These are phyloP conservation scores for Royoungia palumana DNA, from an alignment of 768 basidiomycete species.

Conservation along the genomic window DNA sequence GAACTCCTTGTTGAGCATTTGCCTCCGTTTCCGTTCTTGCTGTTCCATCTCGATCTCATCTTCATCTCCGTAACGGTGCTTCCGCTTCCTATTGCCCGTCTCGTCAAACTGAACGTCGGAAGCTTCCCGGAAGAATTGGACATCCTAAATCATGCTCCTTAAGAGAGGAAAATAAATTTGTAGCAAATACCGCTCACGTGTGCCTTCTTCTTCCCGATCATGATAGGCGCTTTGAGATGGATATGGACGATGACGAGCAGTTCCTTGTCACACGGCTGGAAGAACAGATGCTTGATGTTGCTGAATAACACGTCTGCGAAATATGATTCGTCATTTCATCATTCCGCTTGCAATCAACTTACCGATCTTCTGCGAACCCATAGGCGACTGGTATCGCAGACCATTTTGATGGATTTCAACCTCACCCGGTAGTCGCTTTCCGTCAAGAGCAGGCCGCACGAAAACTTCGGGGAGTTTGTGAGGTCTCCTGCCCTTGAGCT, in stretches of 20 bases:
- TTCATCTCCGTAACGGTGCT: slow-evolving; percentile 96
- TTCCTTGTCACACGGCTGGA: slow-evolving; percentile 98
- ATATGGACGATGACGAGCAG: slow-evolving; percentile 91
- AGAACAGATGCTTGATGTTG: slow-evolving; percentile 98
- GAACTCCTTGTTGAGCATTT: slow-evolving; percentile 90
- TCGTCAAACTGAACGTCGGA: slow-evolving; percentile 98
- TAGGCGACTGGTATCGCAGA: slow-evolving; percentile 84
- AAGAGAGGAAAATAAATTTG: background rate
- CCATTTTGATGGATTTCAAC: slow-evolving; percentile 98
- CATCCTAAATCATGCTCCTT: slow-evolving; percentile 54
- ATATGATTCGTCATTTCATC: slow-evolving; percentile 2
- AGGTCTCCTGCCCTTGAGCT: slow-evolving; percentile 86
- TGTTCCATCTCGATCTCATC: slow-evolving; percentile 99
- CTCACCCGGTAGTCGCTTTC: slow-evolving; percentile 94
- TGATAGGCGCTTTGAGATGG: slow-evolving; percentile 92
- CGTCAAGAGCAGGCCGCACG: slow-evolving; percentile 89
- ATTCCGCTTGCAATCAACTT: slow-evolving; percentile 24
- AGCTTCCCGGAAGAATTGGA: slow-evolving; percentile 98
- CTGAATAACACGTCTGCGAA: slow-evolving; percentile 83
- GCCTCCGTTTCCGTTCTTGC: slow-evolving; percentile 87
- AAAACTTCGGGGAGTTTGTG: slow-evolving; percentile 88
- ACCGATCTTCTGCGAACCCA: slow-evolving; percentile 91
- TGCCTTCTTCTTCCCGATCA: slow-evolving; percentile 98
- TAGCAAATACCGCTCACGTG: slow-evolving; percentile 51
- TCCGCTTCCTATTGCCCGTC: slow-evolving; percentile 97